Percentiles rank a stretch among this genome's conserved stretches.
phyloP scores from a whole-genome alignment of 2,329 filamentous ascomycete species.

The Remersonia thermophila region DNA sequence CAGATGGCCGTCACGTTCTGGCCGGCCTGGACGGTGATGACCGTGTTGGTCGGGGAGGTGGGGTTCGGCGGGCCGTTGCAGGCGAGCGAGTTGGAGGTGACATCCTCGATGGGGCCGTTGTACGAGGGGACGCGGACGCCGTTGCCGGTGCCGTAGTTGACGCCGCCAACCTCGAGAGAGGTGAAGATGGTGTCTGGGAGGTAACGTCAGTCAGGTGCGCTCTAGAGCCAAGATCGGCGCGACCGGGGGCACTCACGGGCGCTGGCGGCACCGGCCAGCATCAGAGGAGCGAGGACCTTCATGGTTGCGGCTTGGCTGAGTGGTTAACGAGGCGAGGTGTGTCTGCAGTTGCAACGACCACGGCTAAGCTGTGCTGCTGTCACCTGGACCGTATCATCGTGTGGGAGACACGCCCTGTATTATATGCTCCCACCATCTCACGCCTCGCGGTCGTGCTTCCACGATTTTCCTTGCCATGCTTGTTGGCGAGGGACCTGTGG shows the following conservation, averaged over 20 bases:
- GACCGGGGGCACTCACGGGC: slow-evolving; percentile 3
- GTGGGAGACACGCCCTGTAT: too few relatives aligned
- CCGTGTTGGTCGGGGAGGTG: slow-evolving; percentile 13
- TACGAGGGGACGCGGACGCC: slow-evolving; percentile 17
- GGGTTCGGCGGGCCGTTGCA: slow-evolving; percentile 19
- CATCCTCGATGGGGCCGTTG: slow-evolving; percentile 18
- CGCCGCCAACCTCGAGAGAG: slow-evolving; percentile 15
- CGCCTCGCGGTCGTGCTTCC: too few relatives aligned
- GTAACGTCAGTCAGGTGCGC: too few relatives aligned
- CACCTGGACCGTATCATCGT: too few relatives aligned
- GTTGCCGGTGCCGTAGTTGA: slow-evolving; percentile 16
- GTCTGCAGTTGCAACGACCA: neutral
- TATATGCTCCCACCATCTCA: too few relatives aligned
- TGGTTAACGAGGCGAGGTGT: neutral
- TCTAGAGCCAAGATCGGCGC: too few relatives aligned
- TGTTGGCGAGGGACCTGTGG: neutral
- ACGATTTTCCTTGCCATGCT: neutral
- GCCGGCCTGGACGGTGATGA: slow-evolving; percentile 18
- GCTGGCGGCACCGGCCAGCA: slow-evolving; percentile 13
- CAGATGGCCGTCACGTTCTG: slow-evolving; percentile 16
- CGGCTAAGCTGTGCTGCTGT: slow-evolving; percentile 1
- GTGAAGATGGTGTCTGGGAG: slow-evolving; percentile 14
- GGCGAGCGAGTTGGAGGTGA: slow-evolving; percentile 16
- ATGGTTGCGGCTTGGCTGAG: slow-evolving; percentile 4
- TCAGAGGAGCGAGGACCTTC: slow-evolving; percentile 15